Evolutionary conservation across 2,329 filamentous ascomycete species (phyloP).

Genomic region (Fusarium sp.): DNA sequence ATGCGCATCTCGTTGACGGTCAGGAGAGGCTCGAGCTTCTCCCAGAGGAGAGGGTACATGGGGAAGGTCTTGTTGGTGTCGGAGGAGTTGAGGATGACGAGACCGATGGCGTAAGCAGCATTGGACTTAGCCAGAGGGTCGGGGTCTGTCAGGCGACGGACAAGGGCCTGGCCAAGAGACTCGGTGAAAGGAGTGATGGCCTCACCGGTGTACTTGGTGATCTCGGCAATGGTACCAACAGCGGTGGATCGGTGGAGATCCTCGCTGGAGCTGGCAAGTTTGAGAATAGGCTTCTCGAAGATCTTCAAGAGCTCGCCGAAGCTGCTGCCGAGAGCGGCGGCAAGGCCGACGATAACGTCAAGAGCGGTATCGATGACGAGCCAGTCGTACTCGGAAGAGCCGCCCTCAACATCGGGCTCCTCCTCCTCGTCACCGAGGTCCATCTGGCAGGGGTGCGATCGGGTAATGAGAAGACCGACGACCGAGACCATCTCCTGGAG

Average conservation of each 20-base stretch:
- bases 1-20: conserved; percentile 81
- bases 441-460: conserved; percentile 91
- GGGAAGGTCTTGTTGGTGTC: conserved; percentile 76
- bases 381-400: conserved; percentile 97
- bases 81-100: conserved; percentile 84
- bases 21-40: conserved; percentile 87
- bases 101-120: conserved; percentile 88
- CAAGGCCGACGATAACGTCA: conserved; percentile 87
- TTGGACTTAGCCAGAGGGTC: conserved; percentile 95
- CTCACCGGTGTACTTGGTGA: conserved; percentile 83
- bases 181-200: conserved; percentile 85
- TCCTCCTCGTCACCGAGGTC: conserved; percentile 87
- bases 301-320: conserved; percentile 95
- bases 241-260: conserved; percentile 88
- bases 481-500: conserved; percentile 81
- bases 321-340: conserved; percentile 80
- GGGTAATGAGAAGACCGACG: conserved; percentile 82
- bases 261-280: conserved; percentile 87
- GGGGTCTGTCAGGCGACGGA: conserved; percentile 89
- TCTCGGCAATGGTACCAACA: conserved; percentile 92
- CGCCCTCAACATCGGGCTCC: conserved; percentile 75
- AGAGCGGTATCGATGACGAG: conserved; percentile 93
- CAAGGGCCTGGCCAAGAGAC: conserved; percentile 79
- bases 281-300: conserved; percentile 91
- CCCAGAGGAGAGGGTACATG: conserved; percentile 81